A percentile compares a stretch with the other conserved stretches of the same genome.
These are phyloP conservation scores for Argentina anserina DNA, from an alignment of 306 rosid genomes.

Conservation along the genomic window DNA sequence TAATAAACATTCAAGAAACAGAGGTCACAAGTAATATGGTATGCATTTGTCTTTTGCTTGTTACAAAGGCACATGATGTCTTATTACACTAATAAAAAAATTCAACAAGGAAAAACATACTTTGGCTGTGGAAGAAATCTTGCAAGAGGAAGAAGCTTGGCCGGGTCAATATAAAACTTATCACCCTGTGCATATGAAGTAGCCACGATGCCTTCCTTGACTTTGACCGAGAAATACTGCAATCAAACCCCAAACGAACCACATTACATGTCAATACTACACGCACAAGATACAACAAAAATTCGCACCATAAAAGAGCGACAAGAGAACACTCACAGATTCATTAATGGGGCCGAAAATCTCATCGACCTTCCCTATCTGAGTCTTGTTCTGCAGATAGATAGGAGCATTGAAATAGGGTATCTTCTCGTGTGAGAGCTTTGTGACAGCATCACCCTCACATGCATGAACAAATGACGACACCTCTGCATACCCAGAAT, in stretches of 20 bases:
- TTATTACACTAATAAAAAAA: neutral
- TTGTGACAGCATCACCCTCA: slow-evolving; percentile 95
- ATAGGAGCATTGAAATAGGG: slow-evolving; percentile 94
- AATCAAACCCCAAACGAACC: slow-evolving; percentile 16
- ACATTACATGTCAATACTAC: neutral
- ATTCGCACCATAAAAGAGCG: neutral
- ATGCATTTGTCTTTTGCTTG: neutral
- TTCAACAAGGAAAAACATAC: slow-evolving; percentile 37
- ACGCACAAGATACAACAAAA: slow-evolving; percentile 1
- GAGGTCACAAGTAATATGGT: neutral
- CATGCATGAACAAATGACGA: slow-evolving; percentile 81
- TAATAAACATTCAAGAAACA: neutral
- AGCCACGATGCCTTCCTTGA: slow-evolving; percentile 95
- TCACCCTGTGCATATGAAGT: slow-evolving; percentile 75
- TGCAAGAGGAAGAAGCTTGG: slow-evolving; percentile 85
- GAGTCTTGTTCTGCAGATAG: slow-evolving; percentile 90
- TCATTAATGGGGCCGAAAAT: slow-evolving; percentile 60
- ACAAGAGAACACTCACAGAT: slow-evolving; percentile 36
- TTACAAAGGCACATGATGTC: neutral
- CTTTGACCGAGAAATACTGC: slow-evolving; percentile 79
- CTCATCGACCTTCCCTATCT: slow-evolving; percentile 97
- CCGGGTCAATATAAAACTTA: slow-evolving; percentile 88
- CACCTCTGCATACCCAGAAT: slow-evolving; percentile 50
- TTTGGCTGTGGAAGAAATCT: slow-evolving; percentile 97
- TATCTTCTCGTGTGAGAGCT: slow-evolving; percentile 72